These are phyloP conservation scores for Vitellaria paradoxa DNA, from an alignment of 179 eudicot species.

Conservation along the genomic window DNA sequence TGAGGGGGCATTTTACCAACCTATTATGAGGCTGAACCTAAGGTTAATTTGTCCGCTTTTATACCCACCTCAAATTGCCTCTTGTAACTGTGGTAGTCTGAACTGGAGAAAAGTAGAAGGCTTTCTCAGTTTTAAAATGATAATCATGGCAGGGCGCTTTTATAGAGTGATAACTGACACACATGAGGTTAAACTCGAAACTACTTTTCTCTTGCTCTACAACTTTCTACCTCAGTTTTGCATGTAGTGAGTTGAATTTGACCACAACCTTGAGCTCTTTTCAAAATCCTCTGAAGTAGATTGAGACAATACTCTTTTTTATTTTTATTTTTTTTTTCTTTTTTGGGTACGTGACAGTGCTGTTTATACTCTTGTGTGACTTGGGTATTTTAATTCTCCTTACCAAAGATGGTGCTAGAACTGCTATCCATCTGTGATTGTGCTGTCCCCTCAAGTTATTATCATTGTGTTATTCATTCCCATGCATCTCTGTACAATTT, in stretches of 20 bases:
- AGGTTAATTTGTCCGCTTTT: background rate
- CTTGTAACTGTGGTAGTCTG: background rate
- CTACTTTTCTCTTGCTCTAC: background rate
- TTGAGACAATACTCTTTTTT: too few species aligned
- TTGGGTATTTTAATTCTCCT: too few species aligned
- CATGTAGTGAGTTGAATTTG: too few species aligned
- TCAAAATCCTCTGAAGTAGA: too few species aligned
- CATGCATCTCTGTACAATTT: background rate
- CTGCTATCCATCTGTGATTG: too few species aligned
- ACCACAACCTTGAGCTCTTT: too few species aligned
- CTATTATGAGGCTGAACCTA: background rate
- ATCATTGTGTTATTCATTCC: background rate
- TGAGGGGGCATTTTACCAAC: background rate
- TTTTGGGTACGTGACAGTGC: too few species aligned
- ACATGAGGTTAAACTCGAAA: background rate
- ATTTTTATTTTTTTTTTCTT: too few species aligned
- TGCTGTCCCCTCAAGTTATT: background rate
- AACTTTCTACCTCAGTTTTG: background rate
- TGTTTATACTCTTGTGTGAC: too few species aligned
- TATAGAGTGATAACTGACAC: background rate
- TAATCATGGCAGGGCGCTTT: background rate
- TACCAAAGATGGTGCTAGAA: too few species aligned
- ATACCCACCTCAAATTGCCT: background rate
- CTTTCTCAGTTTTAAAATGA: background rate
- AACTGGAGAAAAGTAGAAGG: background rate